phyloP scores from a whole-genome alignment of 2,329 filamentous ascomycete species.

The Chrysosporium queenslandicum region DNA sequence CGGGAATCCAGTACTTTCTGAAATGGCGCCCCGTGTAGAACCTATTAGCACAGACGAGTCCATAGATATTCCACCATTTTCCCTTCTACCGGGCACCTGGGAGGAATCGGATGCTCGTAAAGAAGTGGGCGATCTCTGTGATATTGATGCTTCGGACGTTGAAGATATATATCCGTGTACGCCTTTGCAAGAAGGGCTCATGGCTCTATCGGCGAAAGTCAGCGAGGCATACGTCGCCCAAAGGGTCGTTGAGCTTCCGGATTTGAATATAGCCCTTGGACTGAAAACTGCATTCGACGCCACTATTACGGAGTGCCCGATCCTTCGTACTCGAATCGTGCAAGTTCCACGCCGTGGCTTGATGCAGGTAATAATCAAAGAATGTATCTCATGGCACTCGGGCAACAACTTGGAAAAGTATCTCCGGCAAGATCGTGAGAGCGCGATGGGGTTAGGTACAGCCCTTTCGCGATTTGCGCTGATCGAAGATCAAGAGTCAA shows the following conservation, averaged over 20 bases:
- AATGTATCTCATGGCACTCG: conserved; percentile 19
- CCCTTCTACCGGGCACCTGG: conserved; percentile 13
- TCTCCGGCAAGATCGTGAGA: conserved; percentile 15
- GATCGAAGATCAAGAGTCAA: conserved; percentile 11
- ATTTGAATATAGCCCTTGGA: conserved; percentile 20
- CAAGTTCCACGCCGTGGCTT: conserved; percentile 18
- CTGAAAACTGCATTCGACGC: conserved; percentile 33
- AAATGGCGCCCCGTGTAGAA: conserved; percentile 24
- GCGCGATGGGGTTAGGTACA: conserved; percentile 20
- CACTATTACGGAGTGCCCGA: conserved; percentile 27
- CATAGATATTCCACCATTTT: conserved; percentile 15
- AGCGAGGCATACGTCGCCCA: conserved; percentile 35
- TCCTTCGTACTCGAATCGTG: conserved; percentile 35
- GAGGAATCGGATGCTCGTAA: conserved; percentile 6
- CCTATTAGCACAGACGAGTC: conserved; percentile 1
- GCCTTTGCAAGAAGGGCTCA: conserved; percentile 34
- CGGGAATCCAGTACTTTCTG: conserved; percentile 27
- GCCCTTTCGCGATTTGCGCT: conserved; percentile 20
- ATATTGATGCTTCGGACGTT: conserved; percentile 16
- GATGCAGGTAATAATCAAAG: conserved; percentile 22
- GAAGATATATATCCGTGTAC: conserved; percentile 28
- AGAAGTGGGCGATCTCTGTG: conserved; percentile 15
- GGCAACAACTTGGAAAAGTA: conserved; percentile 16
- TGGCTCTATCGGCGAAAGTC: conserved; percentile 32
- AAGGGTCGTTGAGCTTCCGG: conserved; percentile 25